Conservation (phyloP, 139 green algal genomes). For the Chlorella sp. region DNA sequence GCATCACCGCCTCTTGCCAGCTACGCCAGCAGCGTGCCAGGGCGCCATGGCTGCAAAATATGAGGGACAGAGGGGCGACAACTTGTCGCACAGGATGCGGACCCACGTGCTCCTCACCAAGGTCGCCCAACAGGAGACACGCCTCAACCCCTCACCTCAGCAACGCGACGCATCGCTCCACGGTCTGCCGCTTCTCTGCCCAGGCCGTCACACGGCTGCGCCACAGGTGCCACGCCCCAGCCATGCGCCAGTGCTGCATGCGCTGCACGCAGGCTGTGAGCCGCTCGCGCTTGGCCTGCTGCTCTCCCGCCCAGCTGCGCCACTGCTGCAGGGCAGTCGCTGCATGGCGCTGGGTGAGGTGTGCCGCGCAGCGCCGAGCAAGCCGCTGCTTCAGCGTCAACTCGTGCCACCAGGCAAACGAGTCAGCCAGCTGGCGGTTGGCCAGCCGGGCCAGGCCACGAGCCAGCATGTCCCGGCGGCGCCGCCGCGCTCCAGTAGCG, state of each 20-base stretch:
- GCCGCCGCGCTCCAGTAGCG: not conserved
- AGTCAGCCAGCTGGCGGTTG: not conserved
- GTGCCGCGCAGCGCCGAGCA: not conserved
- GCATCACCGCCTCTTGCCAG: not conserved
- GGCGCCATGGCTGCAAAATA: not conserved
- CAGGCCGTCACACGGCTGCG: not conserved
- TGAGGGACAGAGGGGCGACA: not conserved
- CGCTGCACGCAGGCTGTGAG: not conserved
- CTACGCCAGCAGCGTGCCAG: not conserved
- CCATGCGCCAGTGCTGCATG: not conserved
- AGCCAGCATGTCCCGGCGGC: not conserved
- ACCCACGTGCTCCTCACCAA: too few species aligned
- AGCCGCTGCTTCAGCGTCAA: not conserved
- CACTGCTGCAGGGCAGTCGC: not conserved
- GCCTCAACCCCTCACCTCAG: slow-evolving; percentile 4
- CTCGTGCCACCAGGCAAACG: not conserved
- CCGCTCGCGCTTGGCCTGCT: not conserved
- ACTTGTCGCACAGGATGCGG: too few species aligned
- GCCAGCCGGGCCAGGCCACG: not conserved
- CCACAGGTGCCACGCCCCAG: not conserved
- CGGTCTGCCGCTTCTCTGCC: not conserved
- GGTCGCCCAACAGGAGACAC: too few species aligned
- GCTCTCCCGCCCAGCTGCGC: not conserved
- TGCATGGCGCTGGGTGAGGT: not conserved
- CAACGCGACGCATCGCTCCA: not conserved